Percentiles rank a stretch among this genome's conserved stretches.
Evolutionary conservation across 371 early-diverging fungal genomes (phyloP).

Genomic region (Synchytrium microbalum): DNA sequence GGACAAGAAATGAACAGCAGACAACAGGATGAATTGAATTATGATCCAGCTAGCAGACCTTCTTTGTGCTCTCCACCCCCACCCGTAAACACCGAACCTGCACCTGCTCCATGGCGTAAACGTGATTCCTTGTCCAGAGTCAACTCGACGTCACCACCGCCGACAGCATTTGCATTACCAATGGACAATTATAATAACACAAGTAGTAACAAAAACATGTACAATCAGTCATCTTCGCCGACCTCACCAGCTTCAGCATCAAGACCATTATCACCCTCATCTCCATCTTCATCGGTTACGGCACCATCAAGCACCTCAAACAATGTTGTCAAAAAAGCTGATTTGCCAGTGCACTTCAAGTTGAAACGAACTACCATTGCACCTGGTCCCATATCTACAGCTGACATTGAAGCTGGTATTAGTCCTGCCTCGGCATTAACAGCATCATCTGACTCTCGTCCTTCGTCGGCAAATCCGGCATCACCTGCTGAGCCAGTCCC

Average conservation of each 20-base stretch:
- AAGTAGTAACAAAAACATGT: too few species aligned
- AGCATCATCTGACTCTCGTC: not conserved
- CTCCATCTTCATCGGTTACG: not conserved
- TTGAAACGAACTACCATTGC: slow-evolving; percentile 25
- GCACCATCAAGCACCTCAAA: not conserved
- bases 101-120: not conserved
- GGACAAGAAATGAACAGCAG: too few species aligned
- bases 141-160: not conserved
- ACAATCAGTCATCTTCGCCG: not conserved
- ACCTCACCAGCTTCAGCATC: not conserved
- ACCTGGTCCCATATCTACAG: slow-evolving; percentile 33
- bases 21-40: too few species aligned
- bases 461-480: not conserved
- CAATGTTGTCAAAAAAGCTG: not conserved
- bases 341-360: slow-evolving; percentile 11
- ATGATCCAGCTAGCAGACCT: not conserved
- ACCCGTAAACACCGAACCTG: not conserved
- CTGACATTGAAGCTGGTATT: not conserved
- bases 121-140: not conserved
- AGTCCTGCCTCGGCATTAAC: not conserved
- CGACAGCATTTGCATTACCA: not conserved
- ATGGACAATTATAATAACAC: not conserved
- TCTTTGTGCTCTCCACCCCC: not conserved
- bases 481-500: not conserved
- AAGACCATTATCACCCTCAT: not conserved